Evolutionary conservation across 495 filamentous ascomycete genomes (phyloP).

Genomic region (Stereocaulon alpinum): DNA sequence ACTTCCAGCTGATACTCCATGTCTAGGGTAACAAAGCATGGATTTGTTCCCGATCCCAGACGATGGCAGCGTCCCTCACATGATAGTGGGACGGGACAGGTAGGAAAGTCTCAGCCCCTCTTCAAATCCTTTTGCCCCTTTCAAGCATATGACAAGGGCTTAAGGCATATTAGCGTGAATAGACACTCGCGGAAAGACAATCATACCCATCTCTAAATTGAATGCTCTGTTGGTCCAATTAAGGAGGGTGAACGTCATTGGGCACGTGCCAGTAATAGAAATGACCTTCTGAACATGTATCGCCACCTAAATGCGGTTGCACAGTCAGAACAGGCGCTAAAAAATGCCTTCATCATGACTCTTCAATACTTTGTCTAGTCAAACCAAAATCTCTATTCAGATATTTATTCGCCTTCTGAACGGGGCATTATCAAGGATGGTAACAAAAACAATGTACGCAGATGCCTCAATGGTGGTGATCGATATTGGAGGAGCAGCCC

Average conservation of each 20-base stretch:
- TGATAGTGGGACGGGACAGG: too few species aligned
- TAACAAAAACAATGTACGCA: not conserved
- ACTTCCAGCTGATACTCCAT: too few species aligned
- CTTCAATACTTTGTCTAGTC: not conserved
- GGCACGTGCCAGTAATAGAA: not conserved
- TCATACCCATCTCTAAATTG: too few species aligned
- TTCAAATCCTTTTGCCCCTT: too few species aligned
- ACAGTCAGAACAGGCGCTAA: not conserved
- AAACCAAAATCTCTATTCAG: not conserved
- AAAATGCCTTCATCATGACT: not conserved
- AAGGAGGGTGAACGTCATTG: not conserved
- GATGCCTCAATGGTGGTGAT: slow-evolving; percentile 5
- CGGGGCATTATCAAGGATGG: not conserved
- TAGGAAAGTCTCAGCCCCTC: too few species aligned
- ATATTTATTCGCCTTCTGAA: not conserved
- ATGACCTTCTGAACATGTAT: not conserved
- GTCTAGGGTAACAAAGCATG: too few species aligned
- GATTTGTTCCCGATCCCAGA: too few species aligned
- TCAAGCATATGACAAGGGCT: too few species aligned
- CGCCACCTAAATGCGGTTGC: not conserved
- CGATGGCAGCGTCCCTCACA: too few species aligned
- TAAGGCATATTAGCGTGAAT: not conserved
- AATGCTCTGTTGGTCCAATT: too few species aligned
- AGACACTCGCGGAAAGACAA: too few species aligned
- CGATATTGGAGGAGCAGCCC: not conserved